Percentiles rank a stretch among this genome's conserved stretches.
Evolutionary conservation across 2,329 filamentous ascomycete species (phyloP).

Genomic region (Calonectria henricotiae): DNA sequence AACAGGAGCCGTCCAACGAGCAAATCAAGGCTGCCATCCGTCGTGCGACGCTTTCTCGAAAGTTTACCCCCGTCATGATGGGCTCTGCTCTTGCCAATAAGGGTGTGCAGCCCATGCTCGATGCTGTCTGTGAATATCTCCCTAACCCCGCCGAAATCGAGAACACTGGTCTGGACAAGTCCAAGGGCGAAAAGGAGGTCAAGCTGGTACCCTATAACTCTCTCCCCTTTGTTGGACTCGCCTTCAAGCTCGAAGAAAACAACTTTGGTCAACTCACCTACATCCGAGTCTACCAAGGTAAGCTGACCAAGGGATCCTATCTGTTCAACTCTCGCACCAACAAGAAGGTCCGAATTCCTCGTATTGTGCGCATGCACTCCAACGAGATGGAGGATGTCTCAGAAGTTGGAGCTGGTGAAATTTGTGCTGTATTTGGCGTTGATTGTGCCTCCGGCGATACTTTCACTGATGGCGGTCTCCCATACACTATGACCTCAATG

Average conservation of each 20-base stretch:
- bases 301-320: conserved; percentile 88
- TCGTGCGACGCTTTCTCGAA: conserved; percentile 87
- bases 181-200: conserved; percentile 83
- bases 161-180: conserved; percentile 90
- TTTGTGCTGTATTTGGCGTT: conserved; percentile 97
- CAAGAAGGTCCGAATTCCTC: conserved; percentile 96
- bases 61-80: conserved; percentile 97
- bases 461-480: conserved; percentile 93
- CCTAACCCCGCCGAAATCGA: conserved; percentile 92
- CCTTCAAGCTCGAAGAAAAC: conserved; percentile 99
- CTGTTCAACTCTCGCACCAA: conserved; percentile 95
- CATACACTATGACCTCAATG: conserved; percentile 98
- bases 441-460: conserved; percentile 98
- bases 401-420: conserved; percentile 96
- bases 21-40: conserved; percentile 96
- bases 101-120: conserved; percentile 95
- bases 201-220: conserved; percentile 95
- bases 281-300: conserved; percentile 97
- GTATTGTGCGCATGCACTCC: conserved; percentile 99
- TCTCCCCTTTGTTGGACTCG: conserved; percentile 93
- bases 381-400: conserved; percentile 98
- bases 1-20: conserved; percentile 81
- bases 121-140: conserved; percentile 95
- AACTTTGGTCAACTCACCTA: conserved; percentile 99
- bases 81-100: conserved; percentile 96